phyloP scores from a whole-genome alignment of 257 asterid genomes.

The Sherardia arvensis region DNA sequence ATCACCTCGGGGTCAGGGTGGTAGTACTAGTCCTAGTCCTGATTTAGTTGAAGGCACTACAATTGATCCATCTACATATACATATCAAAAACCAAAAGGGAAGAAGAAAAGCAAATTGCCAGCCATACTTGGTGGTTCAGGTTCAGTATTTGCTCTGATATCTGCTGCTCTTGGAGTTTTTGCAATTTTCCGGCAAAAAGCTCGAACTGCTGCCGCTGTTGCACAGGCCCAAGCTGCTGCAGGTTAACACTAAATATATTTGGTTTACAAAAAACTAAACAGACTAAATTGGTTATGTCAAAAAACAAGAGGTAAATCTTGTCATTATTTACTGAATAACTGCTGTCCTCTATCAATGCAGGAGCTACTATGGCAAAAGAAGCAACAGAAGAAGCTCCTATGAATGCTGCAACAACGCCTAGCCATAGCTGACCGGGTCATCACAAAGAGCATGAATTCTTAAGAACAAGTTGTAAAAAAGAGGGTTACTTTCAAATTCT shows the following conservation, averaged over 20 bases:
- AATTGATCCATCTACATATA: neutral
- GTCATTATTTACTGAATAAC: no score
- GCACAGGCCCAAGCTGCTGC: slow-evolving; percentile 5
- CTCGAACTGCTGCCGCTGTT: slow-evolving; percentile 2
- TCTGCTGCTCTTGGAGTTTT: neutral
- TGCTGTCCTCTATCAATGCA: neutral
- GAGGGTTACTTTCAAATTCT: neutral
- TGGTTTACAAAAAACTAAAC: no score
- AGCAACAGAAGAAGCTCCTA: slow-evolving; percentile 1
- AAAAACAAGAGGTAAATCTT: no score
- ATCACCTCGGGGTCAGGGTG: neutral
- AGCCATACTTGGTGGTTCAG: slow-evolving; percentile 3
- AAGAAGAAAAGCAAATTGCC: slow-evolving; percentile 9
- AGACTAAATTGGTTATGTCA: no score
- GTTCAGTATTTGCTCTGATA: neutral
- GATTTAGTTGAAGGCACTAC: neutral
- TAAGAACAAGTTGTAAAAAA: neutral
- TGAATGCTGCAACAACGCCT: slow-evolving; percentile 6
- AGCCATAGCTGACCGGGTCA: neutral
- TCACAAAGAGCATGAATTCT: neutral
- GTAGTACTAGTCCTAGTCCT: neutral
- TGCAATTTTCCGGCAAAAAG: neutral
- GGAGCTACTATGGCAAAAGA: neutral
- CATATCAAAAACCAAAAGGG: neutral
- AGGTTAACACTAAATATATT: neutral